phyloP scores from a whole-genome alignment of 2,329 filamentous ascomycete species.

The Fusarium luffae region DNA sequence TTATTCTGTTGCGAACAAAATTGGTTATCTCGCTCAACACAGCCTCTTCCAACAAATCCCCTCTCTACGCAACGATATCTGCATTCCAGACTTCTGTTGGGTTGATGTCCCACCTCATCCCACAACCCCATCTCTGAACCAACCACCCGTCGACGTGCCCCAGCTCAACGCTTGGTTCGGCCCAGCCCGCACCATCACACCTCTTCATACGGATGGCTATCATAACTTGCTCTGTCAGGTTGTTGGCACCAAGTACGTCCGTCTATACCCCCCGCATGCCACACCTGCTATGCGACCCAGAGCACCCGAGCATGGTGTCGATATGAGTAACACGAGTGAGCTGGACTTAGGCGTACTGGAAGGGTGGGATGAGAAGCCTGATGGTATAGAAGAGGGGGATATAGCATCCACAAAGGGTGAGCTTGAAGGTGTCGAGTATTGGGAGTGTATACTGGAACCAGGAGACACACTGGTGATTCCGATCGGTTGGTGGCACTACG shows the following conservation, averaged over 20 bases:
- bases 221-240: conserved; percentile 93
- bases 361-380: conserved; percentile 62
- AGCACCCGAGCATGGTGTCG: conserved; percentile 74
- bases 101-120: conserved; percentile 70
- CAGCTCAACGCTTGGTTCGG: conserved; percentile 94
- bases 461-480: conserved; percentile 92
- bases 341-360: conserved; percentile 80
- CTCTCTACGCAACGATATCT: conserved; percentile 77
- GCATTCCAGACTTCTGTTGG: conserved; percentile 87
- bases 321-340: conserved; percentile 91
- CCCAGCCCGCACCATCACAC: conserved; percentile 86
- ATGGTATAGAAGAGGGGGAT: conserved; percentile 46
- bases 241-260: conserved; percentile 90
- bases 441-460: conserved; percentile 81
- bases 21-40: conserved; percentile 92
- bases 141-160: conserved; percentile 65
- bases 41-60: conserved; percentile 88
- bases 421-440: conserved; percentile 71
- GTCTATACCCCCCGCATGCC: conserved; percentile 79
- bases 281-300: conserved; percentile 69
- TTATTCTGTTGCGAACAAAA: conserved; percentile 46
- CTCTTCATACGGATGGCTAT: conserved; percentile 92
- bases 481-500: conserved; percentile 98
- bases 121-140: conserved; percentile 49
- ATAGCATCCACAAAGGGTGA: conserved; percentile 54